Evolutionary conservation across 106 monocot genomes (phyloP).

Genomic region (Dioscorea zingiberensis): DNA sequence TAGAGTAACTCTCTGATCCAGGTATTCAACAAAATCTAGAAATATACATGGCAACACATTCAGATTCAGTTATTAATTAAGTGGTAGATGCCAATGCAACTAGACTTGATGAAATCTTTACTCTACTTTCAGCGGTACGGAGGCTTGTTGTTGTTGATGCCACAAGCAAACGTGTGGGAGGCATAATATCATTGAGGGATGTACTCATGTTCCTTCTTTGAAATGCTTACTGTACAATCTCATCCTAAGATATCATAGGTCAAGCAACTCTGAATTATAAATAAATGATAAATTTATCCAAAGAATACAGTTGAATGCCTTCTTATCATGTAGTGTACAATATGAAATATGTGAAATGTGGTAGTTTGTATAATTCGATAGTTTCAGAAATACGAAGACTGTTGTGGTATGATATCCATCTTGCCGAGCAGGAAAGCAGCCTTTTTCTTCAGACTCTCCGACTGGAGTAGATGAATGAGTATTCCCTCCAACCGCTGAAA

Average conservation of each 20-base stretch:
- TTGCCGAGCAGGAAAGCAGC: neutral
- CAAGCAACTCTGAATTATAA: neutral
- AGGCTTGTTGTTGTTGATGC: constrained; percentile 15
- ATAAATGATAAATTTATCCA: neutral
- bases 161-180: constrained; percentile 18
- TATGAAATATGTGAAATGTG: neutral
- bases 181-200: constrained; percentile 34
- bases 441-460: neutral
- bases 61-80: neutral
- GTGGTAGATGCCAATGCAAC: neutral
- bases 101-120: neutral
- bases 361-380: neutral
- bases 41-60: neutral
- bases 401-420: constrained; percentile 2
- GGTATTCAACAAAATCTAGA: constrained; percentile 6
- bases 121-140: constrained; percentile 13
- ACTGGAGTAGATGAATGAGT: constrained; percentile 1
- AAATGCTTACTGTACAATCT: neutral
- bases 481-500: neutral
- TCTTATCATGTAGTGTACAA: neutral
- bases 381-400: constrained; percentile 2
- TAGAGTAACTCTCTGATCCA: constrained; percentile 23
- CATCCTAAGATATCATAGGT: neutral
- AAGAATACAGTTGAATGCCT: neutral
- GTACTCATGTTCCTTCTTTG: constrained; percentile 8